Conservation (phyloP, 768 basidiomycete species). For the Lactarius vividus region DNA sequence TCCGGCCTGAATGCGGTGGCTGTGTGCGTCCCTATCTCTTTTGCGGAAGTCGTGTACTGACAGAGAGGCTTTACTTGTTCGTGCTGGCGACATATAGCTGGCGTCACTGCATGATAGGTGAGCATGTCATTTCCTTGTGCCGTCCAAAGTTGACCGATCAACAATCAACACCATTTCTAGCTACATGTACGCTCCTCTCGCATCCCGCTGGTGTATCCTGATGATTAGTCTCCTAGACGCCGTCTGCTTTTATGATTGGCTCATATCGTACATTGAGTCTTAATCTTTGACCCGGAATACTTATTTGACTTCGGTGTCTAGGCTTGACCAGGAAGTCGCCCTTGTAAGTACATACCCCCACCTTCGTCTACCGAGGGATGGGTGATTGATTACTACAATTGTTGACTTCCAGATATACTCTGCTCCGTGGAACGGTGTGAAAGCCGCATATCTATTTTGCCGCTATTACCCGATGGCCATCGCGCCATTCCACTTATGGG, state of each 20-base stretch:
- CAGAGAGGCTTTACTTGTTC: not conserved
- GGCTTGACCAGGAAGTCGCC: slow-evolving; percentile 21
- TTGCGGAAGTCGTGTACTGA: not conserved
- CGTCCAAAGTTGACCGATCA: not conserved
- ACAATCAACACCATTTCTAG: not conserved
- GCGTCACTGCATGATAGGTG: slow-evolving; percentile 14
- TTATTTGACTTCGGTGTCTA: not conserved
- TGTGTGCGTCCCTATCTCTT: no score
- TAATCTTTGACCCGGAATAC: not conserved
- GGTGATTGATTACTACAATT: not conserved
- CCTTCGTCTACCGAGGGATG: not conserved
- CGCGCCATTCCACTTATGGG: slow-evolving; percentile 24
- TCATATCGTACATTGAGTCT: slow-evolving; percentile 23
- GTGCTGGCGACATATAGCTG: slow-evolving; percentile 1
- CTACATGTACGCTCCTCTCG: slow-evolving; percentile 12
- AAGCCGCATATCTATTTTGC: slow-evolving; percentile 21
- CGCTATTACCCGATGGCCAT: slow-evolving; percentile 23
- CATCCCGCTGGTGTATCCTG: not conserved
- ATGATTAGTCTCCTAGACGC: slow-evolving; percentile 10
- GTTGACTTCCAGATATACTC: slow-evolving; percentile 19
- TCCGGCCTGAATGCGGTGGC: not conserved
- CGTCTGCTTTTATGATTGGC: slow-evolving; percentile 27
- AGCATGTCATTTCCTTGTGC: not conserved
- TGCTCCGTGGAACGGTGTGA: slow-evolving; percentile 17
- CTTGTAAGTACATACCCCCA: slow-evolving; percentile 2